Percentiles rank a stretch among this genome's conserved stretches.
phyloP scores from a whole-genome alignment of 2,329 filamentous ascomycete species.

The Ceratocystis lukuohia region DNA sequence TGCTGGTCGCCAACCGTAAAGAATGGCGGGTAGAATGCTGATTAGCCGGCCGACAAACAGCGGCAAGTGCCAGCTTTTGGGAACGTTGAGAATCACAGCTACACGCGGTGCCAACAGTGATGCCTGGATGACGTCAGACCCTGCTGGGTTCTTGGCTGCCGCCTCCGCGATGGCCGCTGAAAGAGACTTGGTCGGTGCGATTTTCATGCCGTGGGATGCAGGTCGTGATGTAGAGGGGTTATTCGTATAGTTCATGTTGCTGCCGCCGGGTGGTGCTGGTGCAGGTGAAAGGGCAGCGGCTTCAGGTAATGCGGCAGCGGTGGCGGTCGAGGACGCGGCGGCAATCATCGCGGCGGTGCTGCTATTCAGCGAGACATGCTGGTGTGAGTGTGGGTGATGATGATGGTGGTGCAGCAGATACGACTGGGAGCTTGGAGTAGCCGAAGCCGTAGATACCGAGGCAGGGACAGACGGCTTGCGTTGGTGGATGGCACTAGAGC shows the following conservation, averaged over 20 bases:
- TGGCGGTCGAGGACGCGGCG: slow-evolving; percentile 6
- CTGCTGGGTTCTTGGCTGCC: slow-evolving; percentile 9
- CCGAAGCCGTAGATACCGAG: neutral
- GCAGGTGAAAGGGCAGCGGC: neutral
- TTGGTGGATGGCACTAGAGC: neutral
- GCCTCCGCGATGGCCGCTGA: slow-evolving; percentile 16
- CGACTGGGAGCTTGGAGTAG: neutral
- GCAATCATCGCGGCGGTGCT: slow-evolving; percentile 1
- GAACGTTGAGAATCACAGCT: slow-evolving; percentile 63
- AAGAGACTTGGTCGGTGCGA: slow-evolving; percentile 17
- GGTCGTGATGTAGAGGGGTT: neutral
- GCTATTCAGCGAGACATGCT: slow-evolving; percentile 2
- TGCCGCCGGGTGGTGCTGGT: neutral
- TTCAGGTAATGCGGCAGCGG: neutral
- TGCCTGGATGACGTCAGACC: slow-evolving; percentile 17
- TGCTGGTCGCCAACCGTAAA: slow-evolving; percentile 57
- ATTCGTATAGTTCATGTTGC: neutral
- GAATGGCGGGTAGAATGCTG: slow-evolving; percentile 56
- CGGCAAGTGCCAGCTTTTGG: slow-evolving; percentile 57
- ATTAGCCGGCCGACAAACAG: slow-evolving; percentile 60
- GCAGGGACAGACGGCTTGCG: neutral
- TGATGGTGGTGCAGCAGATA: neutral
- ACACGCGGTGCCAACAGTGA: slow-evolving; percentile 60
- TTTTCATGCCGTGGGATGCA: slow-evolving; percentile 12
- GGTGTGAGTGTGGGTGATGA: neutral